Conservation (phyloP, 805 yeast species). For the Yarrowia osloensis region DNA sequence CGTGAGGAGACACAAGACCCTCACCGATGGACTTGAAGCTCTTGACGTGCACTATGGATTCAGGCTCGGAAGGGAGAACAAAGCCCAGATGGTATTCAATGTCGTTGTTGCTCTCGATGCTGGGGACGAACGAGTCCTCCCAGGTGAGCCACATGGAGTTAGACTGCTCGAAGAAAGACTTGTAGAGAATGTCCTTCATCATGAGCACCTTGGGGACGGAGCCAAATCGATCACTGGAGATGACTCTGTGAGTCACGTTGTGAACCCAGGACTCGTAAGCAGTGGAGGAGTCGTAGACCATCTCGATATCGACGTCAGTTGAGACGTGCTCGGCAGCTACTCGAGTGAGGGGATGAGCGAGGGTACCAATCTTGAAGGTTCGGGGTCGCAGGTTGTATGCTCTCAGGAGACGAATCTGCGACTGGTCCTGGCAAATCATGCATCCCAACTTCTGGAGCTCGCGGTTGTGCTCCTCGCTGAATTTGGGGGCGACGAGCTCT, state of each 20-base stretch:
- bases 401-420: slow-evolving; percentile 6
- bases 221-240: slow-evolving; percentile 6
- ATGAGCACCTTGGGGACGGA: slow-evolving; percentile 17
- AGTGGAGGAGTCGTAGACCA: slow-evolving; percentile 19
- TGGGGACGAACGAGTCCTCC: slow-evolving; percentile 1
- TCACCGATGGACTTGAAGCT: slow-evolving; percentile 21
- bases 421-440: slow-evolving; percentile 12
- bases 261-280: slow-evolving; percentile 25
- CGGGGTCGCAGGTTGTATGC: slow-evolving; percentile 24
- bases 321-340: slow-evolving; percentile 11
- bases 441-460: slow-evolving; percentile 18
- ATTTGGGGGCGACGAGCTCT: not conserved
- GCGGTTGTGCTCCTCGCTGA: not conserved
- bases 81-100: slow-evolving; percentile 27
- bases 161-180: slow-evolving; percentile 17
- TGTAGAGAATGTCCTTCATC: slow-evolving; percentile 26
- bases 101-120: not conserved
- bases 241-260: slow-evolving; percentile 14
- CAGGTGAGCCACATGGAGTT: slow-evolving; percentile 27
- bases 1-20: slow-evolving; percentile 9
- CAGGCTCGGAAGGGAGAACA: not conserved
- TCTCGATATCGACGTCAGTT: not conserved
- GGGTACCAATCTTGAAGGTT: slow-evolving; percentile 25
- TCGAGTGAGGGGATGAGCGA: slow-evolving; percentile 24
- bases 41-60: not conserved